These are phyloP conservation scores for Lodderomyces oxycetoniae DNA, from an alignment of 1,139 yeast genomes.

Conservation along the genomic window DNA sequence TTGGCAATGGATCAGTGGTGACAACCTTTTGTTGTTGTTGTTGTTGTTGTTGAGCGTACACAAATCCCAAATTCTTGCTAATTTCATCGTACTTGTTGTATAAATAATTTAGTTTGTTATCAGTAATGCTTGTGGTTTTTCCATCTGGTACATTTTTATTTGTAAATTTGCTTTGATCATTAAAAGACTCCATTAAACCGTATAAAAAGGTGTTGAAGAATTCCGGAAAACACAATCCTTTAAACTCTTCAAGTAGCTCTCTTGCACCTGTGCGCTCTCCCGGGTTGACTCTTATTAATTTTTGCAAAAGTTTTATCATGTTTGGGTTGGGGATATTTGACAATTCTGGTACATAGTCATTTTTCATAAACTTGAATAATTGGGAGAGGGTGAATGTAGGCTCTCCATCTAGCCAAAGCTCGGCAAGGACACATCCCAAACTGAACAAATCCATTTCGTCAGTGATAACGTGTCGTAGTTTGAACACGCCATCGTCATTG, in stretches of 20 bases:
- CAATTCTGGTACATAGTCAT: conserved; percentile 61
- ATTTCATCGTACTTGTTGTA: conserved; percentile 54
- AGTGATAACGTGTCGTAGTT: conserved; percentile 37
- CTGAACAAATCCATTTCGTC: conserved; percentile 84
- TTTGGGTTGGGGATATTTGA: conserved; percentile 47
- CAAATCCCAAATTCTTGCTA: conserved; percentile 42
- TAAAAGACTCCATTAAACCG: conserved; percentile 51
- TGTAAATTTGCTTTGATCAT: conserved; percentile 20
- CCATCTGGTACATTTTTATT: conserved; percentile 8
- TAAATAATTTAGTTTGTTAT: conserved; percentile 54
- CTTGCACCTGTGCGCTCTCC: conserved; percentile 51
- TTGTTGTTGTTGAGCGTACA: conserved; percentile 18
- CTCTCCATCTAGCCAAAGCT: conserved; percentile 78
- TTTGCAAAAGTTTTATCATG: conserved; percentile 36
- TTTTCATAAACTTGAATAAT: conserved; percentile 71
- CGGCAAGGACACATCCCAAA: conserved; percentile 89
- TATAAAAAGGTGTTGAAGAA: conserved; percentile 69
- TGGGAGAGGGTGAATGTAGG: conserved; percentile 85
- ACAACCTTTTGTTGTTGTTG: conserved; percentile 4
- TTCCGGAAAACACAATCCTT: conserved; percentile 57
- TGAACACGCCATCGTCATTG: conserved; percentile 27
- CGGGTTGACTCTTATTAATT: conserved; percentile 66
- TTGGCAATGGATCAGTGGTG: conserved; percentile 22
- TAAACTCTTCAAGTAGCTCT: conserved; percentile 48
- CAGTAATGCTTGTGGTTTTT: conserved; percentile 40